phyloP scores from a whole-genome alignment of 306 rosid species.

The Datisca glomerata region DNA sequence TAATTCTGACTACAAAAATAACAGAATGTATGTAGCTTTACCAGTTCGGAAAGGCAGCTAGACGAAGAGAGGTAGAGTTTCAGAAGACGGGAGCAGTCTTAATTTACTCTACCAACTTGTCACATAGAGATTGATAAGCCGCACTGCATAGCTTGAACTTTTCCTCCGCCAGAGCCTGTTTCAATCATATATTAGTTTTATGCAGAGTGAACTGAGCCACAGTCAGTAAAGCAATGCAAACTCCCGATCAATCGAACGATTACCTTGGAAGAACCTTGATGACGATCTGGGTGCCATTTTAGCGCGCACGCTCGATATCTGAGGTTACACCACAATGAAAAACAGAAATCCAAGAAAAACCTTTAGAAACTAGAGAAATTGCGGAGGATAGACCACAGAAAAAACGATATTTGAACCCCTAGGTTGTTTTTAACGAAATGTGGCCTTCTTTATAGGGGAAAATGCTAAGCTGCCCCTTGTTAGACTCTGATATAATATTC shows the following conservation, averaged over 20 bases:
- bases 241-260: slow-evolving; percentile 4
- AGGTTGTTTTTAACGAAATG: too few relatives aligned
- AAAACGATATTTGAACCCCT: too few relatives aligned
- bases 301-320: slow-evolving; percentile 73
- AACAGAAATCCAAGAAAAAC: slow-evolving; percentile 1
- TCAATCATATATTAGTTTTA: neutral
- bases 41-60: too few relatives aligned
- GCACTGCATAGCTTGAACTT: slow-evolving; percentile 76
- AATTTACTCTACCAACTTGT: slow-evolving; percentile 37
- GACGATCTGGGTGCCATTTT: slow-evolving; percentile 97
- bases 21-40: too few relatives aligned
- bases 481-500: too few relatives aligned
- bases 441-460: too few relatives aligned
- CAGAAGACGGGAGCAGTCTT: slow-evolving; percentile 5
- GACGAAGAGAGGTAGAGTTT: too few relatives aligned
- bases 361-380: slow-evolving; percentile 1
- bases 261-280: slow-evolving; percentile 78
- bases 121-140: slow-evolving; percentile 66
- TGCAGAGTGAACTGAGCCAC: neutral
- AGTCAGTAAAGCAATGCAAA: neutral
- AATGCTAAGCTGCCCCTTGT: too few relatives aligned
- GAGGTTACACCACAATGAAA: slow-evolving; percentile 10
- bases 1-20: too few relatives aligned
- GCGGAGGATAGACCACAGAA: too few relatives aligned
- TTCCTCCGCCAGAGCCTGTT: slow-evolving; percentile 67